These are phyloP conservation scores for Fusarium musae DNA, from an alignment of 2,329 filamentous ascomycete genomes.

Conservation along the genomic window DNA sequence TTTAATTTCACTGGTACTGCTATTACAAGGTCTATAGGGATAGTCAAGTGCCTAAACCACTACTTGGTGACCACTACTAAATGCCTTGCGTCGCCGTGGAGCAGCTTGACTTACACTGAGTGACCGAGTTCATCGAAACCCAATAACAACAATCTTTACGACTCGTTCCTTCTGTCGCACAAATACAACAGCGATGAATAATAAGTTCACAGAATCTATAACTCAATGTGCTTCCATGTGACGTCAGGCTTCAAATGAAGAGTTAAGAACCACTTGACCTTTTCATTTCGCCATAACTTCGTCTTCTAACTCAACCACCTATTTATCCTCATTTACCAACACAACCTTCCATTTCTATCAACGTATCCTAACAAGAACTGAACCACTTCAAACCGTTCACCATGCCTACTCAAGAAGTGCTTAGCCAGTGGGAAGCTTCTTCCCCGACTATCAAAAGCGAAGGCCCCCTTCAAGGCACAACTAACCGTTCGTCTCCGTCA, in stretches of 20 bases:
- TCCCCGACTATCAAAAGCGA: constrained; percentile 26
- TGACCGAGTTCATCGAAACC: not conserved
- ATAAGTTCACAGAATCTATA: not conserved
- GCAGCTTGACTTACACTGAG: constrained; percentile 2
- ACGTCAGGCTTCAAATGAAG: constrained; percentile 5
- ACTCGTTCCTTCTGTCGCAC: not conserved
- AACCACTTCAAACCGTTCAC: not conserved
- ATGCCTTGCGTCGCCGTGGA: not conserved
- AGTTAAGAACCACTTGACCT: not conserved
- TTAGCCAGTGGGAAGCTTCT: constrained; percentile 29
- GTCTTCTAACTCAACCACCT: not conserved
- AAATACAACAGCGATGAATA: constrained; percentile 7
- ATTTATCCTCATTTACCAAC: not conserved
- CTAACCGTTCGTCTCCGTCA: constrained; percentile 3
- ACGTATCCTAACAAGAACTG: not conserved
- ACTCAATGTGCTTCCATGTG: not conserved
- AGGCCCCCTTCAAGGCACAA: constrained; percentile 35
- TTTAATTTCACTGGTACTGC: fast-evolving
- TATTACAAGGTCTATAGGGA: fast-evolving
- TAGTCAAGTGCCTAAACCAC: not conserved
- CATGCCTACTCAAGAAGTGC: constrained; percentile 41
- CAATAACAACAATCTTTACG: not conserved
- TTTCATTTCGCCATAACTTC: not conserved
- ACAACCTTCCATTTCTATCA: not conserved
- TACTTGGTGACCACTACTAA: not conserved